phyloP scores from a whole-genome alignment of 2,329 filamentous ascomycete genomes.

The Ophiostoma sp. region DNA sequence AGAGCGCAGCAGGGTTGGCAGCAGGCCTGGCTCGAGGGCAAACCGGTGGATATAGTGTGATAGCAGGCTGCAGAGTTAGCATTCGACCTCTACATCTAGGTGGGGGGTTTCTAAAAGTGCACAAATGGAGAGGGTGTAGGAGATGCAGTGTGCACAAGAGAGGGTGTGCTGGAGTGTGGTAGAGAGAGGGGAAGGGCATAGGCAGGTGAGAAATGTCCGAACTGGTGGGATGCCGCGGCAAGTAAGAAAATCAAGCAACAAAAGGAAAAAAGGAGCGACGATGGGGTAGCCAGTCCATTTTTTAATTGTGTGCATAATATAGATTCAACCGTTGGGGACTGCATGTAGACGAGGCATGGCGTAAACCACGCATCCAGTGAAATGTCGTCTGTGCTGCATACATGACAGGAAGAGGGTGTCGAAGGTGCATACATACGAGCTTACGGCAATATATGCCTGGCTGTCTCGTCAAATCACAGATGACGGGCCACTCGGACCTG shows the following conservation, averaged over 20 bases:
- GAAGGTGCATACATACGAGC: background rate
- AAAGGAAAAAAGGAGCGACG: background rate
- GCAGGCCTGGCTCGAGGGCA: conserved; percentile 57
- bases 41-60: conserved; percentile 52
- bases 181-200: background rate
- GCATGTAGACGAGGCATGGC: background rate
- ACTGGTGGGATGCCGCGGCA: background rate
- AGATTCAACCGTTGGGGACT: background rate
- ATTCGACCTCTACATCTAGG: background rate
- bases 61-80: conserved; percentile 45
- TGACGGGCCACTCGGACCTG: background rate
- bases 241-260: background rate
- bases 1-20: conserved; percentile 63
- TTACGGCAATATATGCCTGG: background rate
- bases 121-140: background rate
- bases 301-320: background rate
- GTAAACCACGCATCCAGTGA: background rate
- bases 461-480: background rate
- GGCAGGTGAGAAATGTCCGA: background rate
- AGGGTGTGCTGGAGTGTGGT: background rate
- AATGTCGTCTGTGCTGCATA: background rate
- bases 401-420: background rate
- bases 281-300: background rate
- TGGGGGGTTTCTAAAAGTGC: background rate
- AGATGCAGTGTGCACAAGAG: background rate